Base-by-base conservation (phyloP, 225 moss, liverwort and hornwort genomes). In the Sphagnum contortum region DNA sequence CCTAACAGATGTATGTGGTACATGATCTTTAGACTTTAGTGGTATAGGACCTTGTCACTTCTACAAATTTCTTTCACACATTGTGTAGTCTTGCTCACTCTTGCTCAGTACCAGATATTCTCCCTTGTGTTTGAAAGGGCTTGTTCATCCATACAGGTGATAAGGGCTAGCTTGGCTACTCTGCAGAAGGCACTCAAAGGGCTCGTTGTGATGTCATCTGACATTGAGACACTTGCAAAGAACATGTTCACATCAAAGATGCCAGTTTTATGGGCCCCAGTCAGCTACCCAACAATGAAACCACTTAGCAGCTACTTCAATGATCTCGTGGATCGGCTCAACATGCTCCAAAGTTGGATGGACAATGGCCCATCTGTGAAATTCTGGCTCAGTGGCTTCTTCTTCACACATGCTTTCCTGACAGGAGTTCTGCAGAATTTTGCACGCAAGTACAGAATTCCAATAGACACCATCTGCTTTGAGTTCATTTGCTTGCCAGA, bases 371-470 rank as follows among this genome's bases (percentile, higher is more conserved):
- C 90, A 0, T 88, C 94, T 0, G 9, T 68, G 0, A 57, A 68
- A 8, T 90, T 81, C 49, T 94, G 88, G 94, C 73, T 94, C 3
- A 84, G 84, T n/a, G 94, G 94, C 44, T 94, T 94, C 65, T 94
- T 85, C 68, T 91, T 94, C 81, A 94, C 94, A 0, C 94, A 86
- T 11, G 79, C 86, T 0, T 86, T 86, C 5, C 75, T 86, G 2
- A 86, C 86, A 0, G 82, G 82, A 0, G 82, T 86, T 6, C 9
- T 94, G 10, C 90, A 91, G 58, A 90, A 87, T 47, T 90, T 69
- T 70, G 88, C 94, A 0, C 67, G 94, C 3, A 88, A 81, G 55
- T 87, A 91, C 49, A 69, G 70, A 2, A 82, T 89, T 4, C 91
- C 94, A 44, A 87, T 94, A 2, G 94, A 91, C 53, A 91, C 80